Conservation (phyloP, 2,329 filamentous ascomycete genomes). For the Microdochium trichocladiopsis region DNA sequence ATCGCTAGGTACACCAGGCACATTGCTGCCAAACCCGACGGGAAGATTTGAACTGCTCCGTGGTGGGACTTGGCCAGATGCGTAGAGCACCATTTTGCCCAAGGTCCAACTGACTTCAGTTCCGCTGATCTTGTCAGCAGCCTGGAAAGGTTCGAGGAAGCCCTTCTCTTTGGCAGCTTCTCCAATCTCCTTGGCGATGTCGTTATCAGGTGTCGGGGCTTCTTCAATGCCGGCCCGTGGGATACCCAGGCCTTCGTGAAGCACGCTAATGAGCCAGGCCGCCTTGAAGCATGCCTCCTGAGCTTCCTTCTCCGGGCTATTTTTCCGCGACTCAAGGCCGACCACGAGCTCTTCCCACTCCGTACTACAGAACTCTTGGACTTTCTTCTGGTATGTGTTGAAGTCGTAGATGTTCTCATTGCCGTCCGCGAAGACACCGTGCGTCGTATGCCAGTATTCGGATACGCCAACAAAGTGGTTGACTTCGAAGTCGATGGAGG, state of each 20-base stretch:
- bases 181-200: constrained; percentile 65
- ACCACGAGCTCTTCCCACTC: constrained; percentile 73
- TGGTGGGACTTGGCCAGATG: constrained; percentile 77
- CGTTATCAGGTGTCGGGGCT: constrained; percentile 44
- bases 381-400: constrained; percentile 77
- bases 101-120: constrained; percentile 96
- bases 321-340: constrained; percentile 54
- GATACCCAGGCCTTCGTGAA: constrained; percentile 93
- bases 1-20: constrained; percentile 58
- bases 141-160: constrained; percentile 80
- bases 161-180: constrained; percentile 65
- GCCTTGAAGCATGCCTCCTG: constrained; percentile 95
- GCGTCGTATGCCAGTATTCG: constrained; percentile 98
- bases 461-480: constrained; percentile 98
- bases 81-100: constrained; percentile 93
- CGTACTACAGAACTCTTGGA: constrained; percentile 76
- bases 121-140: constrained; percentile 84
- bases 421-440: constrained; percentile 78
- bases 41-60: constrained; percentile 52
- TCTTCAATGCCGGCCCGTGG: constrained; percentile 76
- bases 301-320: constrained; percentile 50
- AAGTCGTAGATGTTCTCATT: constrained; percentile 86
- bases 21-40: constrained; percentile 90
- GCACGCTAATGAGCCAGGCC: constrained; percentile 92
- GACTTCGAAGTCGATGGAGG: constrained; percentile 91